These are phyloP conservation scores for Gnetum montanum DNA, from an alignment of 75 land plant species.

Conservation along the genomic window DNA sequence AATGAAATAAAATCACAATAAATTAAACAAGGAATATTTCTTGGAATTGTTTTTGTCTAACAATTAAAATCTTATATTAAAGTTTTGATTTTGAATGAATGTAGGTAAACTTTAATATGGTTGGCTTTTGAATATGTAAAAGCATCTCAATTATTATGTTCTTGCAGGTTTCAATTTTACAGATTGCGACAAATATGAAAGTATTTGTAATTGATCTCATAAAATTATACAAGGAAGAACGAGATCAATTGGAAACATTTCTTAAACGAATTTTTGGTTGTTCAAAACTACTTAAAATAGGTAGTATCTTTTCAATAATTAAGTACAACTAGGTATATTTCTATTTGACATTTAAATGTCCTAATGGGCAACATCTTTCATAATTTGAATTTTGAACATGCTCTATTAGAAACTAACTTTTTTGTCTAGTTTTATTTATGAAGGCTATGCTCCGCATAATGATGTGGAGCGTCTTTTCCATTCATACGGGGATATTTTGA, in stretches of 20 bases:
- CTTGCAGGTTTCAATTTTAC: slow-evolving; percentile 79
- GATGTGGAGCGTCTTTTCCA: slow-evolving; percentile 36
- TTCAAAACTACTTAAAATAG: slow-evolving; percentile 51
- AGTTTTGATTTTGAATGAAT: too few species aligned
- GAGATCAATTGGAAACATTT: slow-evolving; percentile 31
- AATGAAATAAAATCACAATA: too few species aligned
- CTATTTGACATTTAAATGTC: background rate
- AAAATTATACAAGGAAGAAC: slow-evolving; percentile 31
- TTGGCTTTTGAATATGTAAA: too few species aligned
- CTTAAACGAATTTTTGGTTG: slow-evolving; percentile 44
- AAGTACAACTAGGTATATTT: background rate
- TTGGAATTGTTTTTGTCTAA: too few species aligned
- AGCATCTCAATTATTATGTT: too few species aligned
- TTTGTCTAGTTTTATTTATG: background rate
- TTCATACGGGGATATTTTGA: slow-evolving; percentile 48
- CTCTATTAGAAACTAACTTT: background rate
- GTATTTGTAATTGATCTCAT: slow-evolving; percentile 62
- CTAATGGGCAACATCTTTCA: background rate
- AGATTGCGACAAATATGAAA: slow-evolving; percentile 50
- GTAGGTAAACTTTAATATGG: too few species aligned
- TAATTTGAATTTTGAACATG: background rate
- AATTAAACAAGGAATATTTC: too few species aligned
- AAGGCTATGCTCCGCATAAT: slow-evolving; percentile 17
- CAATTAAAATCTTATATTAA: too few species aligned
- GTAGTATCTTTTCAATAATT: slow-evolving; percentile 22